These are phyloP conservation scores for Primulina tabacum DNA, from an alignment of 257 asterid species.

Conservation along the genomic window DNA sequence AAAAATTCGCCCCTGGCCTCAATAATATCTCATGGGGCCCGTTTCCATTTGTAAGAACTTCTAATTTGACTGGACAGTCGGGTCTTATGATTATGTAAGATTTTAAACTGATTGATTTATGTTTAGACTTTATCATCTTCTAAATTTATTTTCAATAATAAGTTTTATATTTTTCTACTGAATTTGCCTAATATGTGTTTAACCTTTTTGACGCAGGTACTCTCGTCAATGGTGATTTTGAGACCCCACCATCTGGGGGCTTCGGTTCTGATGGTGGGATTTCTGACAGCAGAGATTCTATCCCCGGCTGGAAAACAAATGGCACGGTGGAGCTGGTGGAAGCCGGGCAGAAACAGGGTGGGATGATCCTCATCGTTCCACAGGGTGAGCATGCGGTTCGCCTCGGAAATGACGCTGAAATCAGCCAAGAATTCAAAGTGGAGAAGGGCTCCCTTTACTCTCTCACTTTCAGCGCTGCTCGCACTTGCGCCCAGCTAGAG, in stretches of 20 bases:
- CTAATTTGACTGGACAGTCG: not conserved
- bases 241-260: conserved; percentile 77
- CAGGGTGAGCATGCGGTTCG: conserved; percentile 76
- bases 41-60: not conserved
- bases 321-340: conserved; percentile 82
- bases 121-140: not conserved
- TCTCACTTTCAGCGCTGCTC: conserved; percentile 90
- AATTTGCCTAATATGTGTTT: not conserved
- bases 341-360: conserved; percentile 89
- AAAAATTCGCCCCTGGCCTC: not conserved
- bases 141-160: no score
- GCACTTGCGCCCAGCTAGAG: conserved; percentile 97
- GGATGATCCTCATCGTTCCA: conserved; percentile 93
- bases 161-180: not conserved
- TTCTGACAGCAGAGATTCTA: conserved; percentile 47
- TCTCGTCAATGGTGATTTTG: conserved; percentile 85
- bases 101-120: not conserved
- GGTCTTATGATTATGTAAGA: not conserved
- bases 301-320: conserved; percentile 79
- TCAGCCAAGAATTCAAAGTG: conserved; percentile 66
- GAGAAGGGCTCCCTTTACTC: conserved; percentile 79
- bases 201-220: conserved; percentile 41
- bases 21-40: conserved; percentile 16
- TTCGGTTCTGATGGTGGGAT: conserved; percentile 42
- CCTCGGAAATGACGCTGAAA: conserved; percentile 91